A percentile compares a stretch with the other conserved stretches of the same genome.
Evolutionary conservation across 768 basidiomycete species (phyloP).

Genomic region (Termitomyces sp.): DNA sequence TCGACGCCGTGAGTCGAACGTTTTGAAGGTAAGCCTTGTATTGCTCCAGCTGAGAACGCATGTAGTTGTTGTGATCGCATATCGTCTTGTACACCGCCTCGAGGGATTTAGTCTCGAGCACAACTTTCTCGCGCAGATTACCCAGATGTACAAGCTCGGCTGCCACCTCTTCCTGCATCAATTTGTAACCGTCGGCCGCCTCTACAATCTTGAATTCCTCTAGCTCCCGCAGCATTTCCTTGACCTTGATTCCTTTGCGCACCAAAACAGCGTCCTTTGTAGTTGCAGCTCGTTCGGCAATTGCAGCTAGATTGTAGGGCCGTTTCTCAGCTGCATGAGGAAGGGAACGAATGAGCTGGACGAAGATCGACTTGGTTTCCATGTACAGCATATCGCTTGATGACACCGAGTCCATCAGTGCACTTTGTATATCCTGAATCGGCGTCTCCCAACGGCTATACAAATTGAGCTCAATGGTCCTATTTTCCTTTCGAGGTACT

Average conservation of each 20-base stretch:
- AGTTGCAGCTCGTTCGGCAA: conserved; percentile 94
- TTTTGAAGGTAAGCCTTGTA: conserved; percentile 99
- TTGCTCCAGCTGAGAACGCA: conserved; percentile 94
- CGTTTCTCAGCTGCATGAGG: conserved; percentile 79
- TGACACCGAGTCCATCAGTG: conserved; percentile 95
- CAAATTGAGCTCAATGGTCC: conserved; percentile 84
- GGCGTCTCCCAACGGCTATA: conserved; percentile 99
- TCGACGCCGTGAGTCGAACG: conserved; percentile 83
- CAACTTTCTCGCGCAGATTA: conserved; percentile 92
- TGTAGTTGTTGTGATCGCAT: conserved; percentile 97
- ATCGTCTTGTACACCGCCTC: conserved; percentile 99
- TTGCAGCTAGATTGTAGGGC: conserved; percentile 82
- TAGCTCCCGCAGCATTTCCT: conserved; percentile 96
- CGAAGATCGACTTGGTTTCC: conserved; percentile 99
- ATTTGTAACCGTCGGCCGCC: conserved; percentile 73
- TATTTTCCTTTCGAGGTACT: conserved; percentile 97
- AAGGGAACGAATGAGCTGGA: conserved; percentile 93
- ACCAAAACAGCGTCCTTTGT: conserved; percentile 96
- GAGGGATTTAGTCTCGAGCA: conserved; percentile 86
- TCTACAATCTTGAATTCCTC: conserved; percentile 90
- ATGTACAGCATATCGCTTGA: conserved; percentile 99
- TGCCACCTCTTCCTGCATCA: conserved; percentile 97
- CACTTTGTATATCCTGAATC: conserved; percentile 94
- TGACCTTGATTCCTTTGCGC: conserved; percentile 97
- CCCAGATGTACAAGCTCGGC: conserved; percentile 96